Conservation (phyloP, 139 green algal genomes). For the Picochlorum costavermella region DNA sequence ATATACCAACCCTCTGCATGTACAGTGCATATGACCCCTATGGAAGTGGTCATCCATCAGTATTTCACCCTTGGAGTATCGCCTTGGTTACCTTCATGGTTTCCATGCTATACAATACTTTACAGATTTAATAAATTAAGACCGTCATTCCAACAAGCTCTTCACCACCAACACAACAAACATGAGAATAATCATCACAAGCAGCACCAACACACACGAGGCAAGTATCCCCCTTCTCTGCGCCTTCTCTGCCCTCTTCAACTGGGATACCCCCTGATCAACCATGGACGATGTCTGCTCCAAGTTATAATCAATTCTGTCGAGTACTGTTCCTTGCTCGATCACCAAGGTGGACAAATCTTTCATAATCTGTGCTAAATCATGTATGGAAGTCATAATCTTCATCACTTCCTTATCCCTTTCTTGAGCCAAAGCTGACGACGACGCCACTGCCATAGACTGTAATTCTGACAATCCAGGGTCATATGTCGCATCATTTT, state of each 20-base stretch:
- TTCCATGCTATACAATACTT: not conserved
- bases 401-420: conserved; percentile 77
- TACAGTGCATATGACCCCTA: conserved; percentile 6
- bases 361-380: conserved; percentile 92
- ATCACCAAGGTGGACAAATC: conserved; percentile 93
- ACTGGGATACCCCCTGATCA: conserved; percentile 81
- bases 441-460: conserved; percentile 28
- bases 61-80: not conserved
- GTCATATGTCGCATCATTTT: conserved; percentile 37
- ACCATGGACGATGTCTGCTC: conserved; percentile 54
- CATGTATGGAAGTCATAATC: conserved; percentile 68
- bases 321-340: conserved; percentile 94
- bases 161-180: conserved; percentile 63
- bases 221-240: conserved; percentile 72
- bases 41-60: not conserved
- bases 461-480: conserved; percentile 70
- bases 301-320: conserved; percentile 93
- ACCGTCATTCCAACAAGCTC: conserved; percentile 5
- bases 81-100: not conserved
- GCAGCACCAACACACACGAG: conserved; percentile 88
- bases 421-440: conserved; percentile 55
- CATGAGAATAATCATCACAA: conserved; percentile 75
- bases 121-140: not conserved
- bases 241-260: conserved; percentile 79
- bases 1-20: conserved; percentile 5